Percentiles rank a stretch among this genome's conserved stretches.
These are phyloP conservation scores for Inosperma sp. DNA, from an alignment of 768 basidiomycete genomes.

Conservation along the genomic window DNA sequence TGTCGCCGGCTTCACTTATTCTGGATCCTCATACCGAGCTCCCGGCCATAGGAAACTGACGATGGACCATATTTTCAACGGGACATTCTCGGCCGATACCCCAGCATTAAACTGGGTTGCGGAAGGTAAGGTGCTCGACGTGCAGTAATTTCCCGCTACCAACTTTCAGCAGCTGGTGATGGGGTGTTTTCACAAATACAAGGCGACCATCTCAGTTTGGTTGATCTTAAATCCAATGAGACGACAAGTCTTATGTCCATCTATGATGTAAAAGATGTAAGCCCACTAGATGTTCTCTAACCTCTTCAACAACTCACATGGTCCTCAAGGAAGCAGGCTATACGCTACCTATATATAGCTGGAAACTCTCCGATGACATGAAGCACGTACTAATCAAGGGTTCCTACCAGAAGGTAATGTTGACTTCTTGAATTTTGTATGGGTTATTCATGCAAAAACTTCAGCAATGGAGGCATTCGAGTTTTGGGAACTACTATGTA, in stretches of 20 bases:
- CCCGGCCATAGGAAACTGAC: conserved; percentile 64
- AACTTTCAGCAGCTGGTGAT: conserved; percentile 69
- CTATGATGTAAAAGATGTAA: conserved; percentile 62
- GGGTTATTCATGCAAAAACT: conserved; percentile 2
- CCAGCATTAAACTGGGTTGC: conserved; percentile 90
- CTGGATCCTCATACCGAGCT: conserved; percentile 44
- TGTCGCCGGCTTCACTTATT: conserved; percentile 72
- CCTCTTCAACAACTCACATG: conserved; percentile 6
- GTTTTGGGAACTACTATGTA: conserved; percentile 90
- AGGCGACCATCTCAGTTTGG: conserved; percentile 66
- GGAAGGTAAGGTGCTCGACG: conserved; percentile 58
- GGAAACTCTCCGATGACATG: conserved; percentile 91
- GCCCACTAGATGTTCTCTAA: conserved; percentile 11
- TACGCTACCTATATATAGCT: conserved; percentile 48
- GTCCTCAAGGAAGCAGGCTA: conserved; percentile 48
- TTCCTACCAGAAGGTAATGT: conserved; percentile 69
- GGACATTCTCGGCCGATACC: conserved; percentile 75
- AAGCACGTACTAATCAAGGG: conserved; percentile 81
- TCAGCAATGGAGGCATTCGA: conserved; percentile 93
- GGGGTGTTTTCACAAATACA: conserved; percentile 76
- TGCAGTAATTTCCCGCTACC: neutral
- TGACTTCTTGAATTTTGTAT: conserved; percentile 7
- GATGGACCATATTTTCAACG: conserved; percentile 91
- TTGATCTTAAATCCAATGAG: conserved; percentile 72
- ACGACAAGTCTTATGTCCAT: conserved; percentile 57